Conservation (phyloP, 1,139 yeast genomes). For the Pneumocystis wakefieldiae region DNA sequence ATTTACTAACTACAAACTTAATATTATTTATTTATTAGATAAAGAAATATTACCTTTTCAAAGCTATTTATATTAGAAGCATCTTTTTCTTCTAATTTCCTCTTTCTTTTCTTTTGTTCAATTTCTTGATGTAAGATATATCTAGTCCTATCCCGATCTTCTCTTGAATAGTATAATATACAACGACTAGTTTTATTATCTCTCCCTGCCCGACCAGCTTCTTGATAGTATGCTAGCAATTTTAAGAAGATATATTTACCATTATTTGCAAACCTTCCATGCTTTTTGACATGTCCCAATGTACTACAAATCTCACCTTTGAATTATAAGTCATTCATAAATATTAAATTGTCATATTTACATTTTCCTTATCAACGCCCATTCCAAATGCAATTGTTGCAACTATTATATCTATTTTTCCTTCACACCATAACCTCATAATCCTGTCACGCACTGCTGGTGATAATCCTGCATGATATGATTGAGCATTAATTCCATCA, state of each 20-base stretch:
- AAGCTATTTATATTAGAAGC: slow-evolving; percentile 26
- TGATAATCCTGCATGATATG: slow-evolving; percentile 74
- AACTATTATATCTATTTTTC: slow-evolving; percentile 21
- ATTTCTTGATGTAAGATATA: neutral
- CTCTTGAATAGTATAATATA: slow-evolving; percentile 60
- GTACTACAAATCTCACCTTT: slow-evolving; percentile 53
- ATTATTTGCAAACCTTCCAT: slow-evolving; percentile 50
- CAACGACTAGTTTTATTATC: slow-evolving; percentile 72
- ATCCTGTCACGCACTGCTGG: slow-evolving; percentile 48
- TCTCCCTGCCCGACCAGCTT: slow-evolving; percentile 91
- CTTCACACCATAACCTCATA: slow-evolving; percentile 50
- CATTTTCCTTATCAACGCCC: slow-evolving; percentile 93
- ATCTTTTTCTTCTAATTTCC: slow-evolving; percentile 56
- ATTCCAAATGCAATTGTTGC: slow-evolving; percentile 94
- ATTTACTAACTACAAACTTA: slow-evolving; percentile 44
- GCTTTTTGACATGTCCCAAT: slow-evolving; percentile 68
- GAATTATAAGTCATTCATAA: neutral
- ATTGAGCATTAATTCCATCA: slow-evolving; percentile 48
- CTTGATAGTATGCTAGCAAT: slow-evolving; percentile 40
- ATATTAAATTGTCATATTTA: slow-evolving; percentile 19
- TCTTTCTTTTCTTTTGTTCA: slow-evolving; percentile 20
- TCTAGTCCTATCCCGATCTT: slow-evolving; percentile 19
- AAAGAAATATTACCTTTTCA: neutral
- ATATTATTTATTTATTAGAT: slow-evolving; percentile 6
- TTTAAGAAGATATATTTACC: neutral